phyloP scores from a whole-genome alignment of 176 grass and related monocot species.

The Olyra latifolia region DNA sequence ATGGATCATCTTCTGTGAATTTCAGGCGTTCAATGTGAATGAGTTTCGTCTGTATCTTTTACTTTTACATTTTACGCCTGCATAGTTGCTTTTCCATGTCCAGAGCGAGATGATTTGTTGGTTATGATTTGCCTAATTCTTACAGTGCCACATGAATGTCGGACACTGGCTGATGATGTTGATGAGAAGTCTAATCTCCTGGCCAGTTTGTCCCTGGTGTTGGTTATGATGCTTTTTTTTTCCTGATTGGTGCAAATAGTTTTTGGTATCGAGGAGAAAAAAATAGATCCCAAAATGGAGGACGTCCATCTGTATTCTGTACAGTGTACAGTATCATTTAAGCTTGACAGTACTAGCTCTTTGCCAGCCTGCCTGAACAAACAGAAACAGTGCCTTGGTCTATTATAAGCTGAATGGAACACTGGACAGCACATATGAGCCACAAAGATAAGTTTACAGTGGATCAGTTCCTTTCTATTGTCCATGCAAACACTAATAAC shows the following conservation, averaged over 20 bases:
- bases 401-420: no score
- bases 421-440: no score
- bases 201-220: background rate
- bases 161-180: background rate
- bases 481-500: no score
- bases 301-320: no score
- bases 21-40: background rate
- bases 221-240: background rate
- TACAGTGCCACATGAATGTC: background rate
- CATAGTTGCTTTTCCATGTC: background rate
- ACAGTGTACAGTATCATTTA: no score
- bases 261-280: background rate
- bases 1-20: constrained; percentile 9
- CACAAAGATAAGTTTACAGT: no score
- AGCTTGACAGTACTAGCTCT: no score
- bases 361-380: no score
- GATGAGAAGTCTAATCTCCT: background rate
- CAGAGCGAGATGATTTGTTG: background rate
- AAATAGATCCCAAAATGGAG: no score
- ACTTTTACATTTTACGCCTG: background rate
- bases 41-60: background rate
- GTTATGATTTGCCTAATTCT: no score
- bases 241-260: background rate
- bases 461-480: no score
- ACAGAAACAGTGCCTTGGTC: no score